Percentiles rank a stretch among this genome's conserved stretches.
phyloP scores from a whole-genome alignment of 2,329 filamentous ascomycete genomes.

The Graphiopsis chlorocephala region DNA sequence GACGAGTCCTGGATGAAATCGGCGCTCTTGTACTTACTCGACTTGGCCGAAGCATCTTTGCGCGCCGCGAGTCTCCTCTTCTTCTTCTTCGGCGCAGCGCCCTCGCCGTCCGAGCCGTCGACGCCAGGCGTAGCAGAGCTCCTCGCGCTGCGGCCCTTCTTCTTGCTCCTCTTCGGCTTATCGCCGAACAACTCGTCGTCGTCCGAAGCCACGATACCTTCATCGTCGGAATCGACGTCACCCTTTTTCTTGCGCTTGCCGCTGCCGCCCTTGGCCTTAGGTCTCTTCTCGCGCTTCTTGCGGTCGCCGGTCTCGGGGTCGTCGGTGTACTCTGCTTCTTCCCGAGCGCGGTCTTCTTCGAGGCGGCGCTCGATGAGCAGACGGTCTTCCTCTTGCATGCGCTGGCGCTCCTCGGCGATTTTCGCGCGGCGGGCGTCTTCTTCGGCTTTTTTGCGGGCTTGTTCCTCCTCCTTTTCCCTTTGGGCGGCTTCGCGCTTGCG shows the following conservation, averaged over 20 bases:
- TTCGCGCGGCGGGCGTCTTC: conserved; percentile 74
- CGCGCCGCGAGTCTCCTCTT: conserved; percentile 61
- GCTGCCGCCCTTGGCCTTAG: conserved; percentile 25
- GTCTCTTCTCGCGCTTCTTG: conserved; percentile 73
- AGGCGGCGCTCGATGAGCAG: conserved; percentile 67
- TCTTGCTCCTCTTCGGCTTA: conserved; percentile 39
- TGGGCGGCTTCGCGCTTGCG: conserved; percentile 78
- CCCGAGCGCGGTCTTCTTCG: conserved; percentile 65
- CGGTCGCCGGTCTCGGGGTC: conserved; percentile 80
- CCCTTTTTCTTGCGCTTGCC: conserved; percentile 49
- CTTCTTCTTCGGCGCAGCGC: conserved; percentile 50
- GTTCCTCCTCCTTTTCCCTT: conserved; percentile 72
- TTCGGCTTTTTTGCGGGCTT: conserved; percentile 63
- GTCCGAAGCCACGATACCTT: conserved; percentile 38
- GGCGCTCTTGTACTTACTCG: conserved; percentile 74
- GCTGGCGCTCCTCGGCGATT: conserved; percentile 80
- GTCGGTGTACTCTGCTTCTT: conserved; percentile 72
- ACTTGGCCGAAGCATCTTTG: conserved; percentile 42
- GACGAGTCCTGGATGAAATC: conserved; percentile 81
- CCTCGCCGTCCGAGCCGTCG: conserved; percentile 55
- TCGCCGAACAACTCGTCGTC: conserved; percentile 21
- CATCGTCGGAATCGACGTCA: conserved; percentile 46
- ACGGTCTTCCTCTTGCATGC: conserved; percentile 72
- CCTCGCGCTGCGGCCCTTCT: conserved; percentile 60
- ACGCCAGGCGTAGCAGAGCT: conserved; percentile 40